phyloP scores from a whole-genome alignment of 169 alveolate genomes.

The Eimeria praecox region DNA sequence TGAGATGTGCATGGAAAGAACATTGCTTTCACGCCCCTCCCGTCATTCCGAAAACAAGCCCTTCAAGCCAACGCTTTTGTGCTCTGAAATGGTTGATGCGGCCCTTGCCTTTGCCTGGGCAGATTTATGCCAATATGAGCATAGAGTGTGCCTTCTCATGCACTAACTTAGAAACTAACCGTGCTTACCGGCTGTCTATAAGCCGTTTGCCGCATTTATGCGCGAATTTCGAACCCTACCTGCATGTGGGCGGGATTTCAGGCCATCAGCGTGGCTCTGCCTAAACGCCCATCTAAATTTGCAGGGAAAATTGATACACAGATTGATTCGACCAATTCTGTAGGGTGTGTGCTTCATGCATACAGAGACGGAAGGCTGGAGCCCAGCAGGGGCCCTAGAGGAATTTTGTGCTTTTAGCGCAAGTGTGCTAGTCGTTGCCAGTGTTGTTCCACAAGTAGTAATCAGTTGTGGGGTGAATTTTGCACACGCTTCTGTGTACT shows the following conservation, averaged over 20 bases:
- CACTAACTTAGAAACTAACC: background rate
- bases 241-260: background rate
- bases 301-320: background rate
- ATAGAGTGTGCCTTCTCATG: background rate
- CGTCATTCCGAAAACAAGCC: too few relatives aligned
- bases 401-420: background rate
- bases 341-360: background rate
- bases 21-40: too few relatives aligned
- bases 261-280: background rate
- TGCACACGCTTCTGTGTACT: background rate
- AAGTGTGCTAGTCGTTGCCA: background rate
- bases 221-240: background rate
- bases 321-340: background rate
- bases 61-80: background rate
- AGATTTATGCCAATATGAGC: background rate
- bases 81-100: background rate
- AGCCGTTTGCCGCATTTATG: background rate
- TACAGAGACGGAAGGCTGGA: background rate
- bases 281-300: background rate
- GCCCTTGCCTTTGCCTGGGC: background rate
- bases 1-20: too few relatives aligned
- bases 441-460: background rate
- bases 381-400: background rate
- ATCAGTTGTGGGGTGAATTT: background rate
- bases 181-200: background rate